Evolutionary conservation across 108 stramenopile genomes (phyloP), one percentile per base, ranked within the genome.

Genomic region (Cyclotella sp.): DNA sequence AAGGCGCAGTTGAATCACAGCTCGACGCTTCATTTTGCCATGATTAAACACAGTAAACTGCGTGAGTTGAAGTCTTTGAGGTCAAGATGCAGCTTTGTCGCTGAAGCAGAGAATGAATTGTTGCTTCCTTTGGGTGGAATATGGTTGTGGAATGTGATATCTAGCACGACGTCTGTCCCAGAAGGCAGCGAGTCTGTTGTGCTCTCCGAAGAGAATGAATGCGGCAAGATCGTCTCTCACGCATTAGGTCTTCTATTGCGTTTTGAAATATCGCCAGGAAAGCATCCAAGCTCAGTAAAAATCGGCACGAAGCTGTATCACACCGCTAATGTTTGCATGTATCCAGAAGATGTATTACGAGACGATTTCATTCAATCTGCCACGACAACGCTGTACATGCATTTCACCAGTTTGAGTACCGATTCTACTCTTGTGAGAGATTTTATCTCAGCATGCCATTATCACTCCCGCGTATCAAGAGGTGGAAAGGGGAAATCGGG

Each of bases 141-240:
- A 14, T 95, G 95, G 95, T n/a, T 91, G 21, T 95, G 91, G 95
- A 83, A 95, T 45, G 75, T 84, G 22, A 19, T 84, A 49, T 84
- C 83, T 28, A 84, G 83, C 45, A 71, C 83, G 18, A 55, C 64
- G 29, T 55, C 41, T 55, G 44, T 57, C 47, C 47, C 69, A 27
- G 19, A 14, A 26, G 65, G 40, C n/a, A 28, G 30, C 27, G 27
- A 64, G 22, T 15, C 43, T 10, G 40, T 21, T 49, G 27, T 18
- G n/a, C 9, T 63, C 18, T 18, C 52, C 28, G 64, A 60, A 16
- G 60, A 78, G 14, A 79, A 54, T 52, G 47, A 61, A 63, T 79
- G 76, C 19, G 60, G 66, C n/a, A 57, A 57, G 39, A 81, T 89
- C 60, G 63, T 95, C 10, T 46, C 69, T 12, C 68, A 86, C 26